Evolutionary conservation across 257 asterid species (phyloP).

Genomic region (Primulina eburnea): DNA sequence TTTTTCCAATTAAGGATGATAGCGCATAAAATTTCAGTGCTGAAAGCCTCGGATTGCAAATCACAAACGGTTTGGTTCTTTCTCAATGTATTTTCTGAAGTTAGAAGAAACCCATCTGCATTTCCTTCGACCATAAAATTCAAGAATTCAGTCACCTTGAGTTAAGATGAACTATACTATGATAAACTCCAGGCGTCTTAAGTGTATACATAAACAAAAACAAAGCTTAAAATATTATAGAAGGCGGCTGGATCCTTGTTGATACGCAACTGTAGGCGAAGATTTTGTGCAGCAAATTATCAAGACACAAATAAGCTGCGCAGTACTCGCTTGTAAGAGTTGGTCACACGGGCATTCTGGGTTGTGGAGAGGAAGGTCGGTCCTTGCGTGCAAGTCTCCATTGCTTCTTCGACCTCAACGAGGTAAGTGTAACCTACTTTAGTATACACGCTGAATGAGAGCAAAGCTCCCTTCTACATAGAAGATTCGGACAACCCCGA

Average conservation of each 20-base stretch:
- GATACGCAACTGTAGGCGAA: not conserved
- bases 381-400: no score
- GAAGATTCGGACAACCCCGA: no score
- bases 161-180: not conserved
- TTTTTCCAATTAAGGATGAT: slow-evolving; percentile 40
- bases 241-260: not conserved
- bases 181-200: no score
- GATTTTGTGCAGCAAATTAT: not conserved
- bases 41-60: not conserved
- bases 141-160: not conserved
- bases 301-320: no score
- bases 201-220: no score
- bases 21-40: slow-evolving; percentile 24
- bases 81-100: not conserved
- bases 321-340: no score
- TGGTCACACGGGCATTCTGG: no score
- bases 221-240: not conserved
- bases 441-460: no score
- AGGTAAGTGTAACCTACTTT: no score
- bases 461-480: no score
- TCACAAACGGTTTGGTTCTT: not conserved
- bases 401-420: no score
- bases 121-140: not conserved
- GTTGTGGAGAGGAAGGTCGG: no score
- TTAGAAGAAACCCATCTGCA: not conserved